Conservation (phyloP, 345 rosid species). For the Syzygium grande region DNA sequence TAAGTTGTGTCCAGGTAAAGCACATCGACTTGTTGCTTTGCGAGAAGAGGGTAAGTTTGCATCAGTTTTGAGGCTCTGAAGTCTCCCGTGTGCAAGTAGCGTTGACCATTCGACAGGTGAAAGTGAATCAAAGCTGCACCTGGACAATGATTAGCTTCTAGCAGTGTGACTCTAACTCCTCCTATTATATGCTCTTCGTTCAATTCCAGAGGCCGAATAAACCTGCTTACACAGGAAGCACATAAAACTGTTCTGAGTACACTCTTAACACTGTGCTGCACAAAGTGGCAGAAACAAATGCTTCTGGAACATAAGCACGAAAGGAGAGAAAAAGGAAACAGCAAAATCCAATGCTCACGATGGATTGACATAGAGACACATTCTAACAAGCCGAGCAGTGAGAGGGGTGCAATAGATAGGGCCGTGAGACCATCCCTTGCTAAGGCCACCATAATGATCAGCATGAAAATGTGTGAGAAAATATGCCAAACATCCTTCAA, state of each 20-base stretch:
- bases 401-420: slow-evolving; percentile 60
- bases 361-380: slow-evolving; percentile 48
- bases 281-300: neutral
- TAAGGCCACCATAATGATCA: slow-evolving; percentile 76
- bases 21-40: slow-evolving; percentile 38
- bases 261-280: neutral
- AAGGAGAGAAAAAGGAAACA: neutral
- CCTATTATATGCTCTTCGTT: slow-evolving; percentile 38
- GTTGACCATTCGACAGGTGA: slow-evolving; percentile 41
- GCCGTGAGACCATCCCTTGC: slow-evolving; percentile 65
- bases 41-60: slow-evolving; percentile 51
- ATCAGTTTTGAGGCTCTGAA: slow-evolving; percentile 65
- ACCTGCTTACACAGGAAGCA: slow-evolving; percentile 19
- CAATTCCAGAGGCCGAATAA: slow-evolving; percentile 46
- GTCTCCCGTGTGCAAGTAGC: slow-evolving; percentile 80
- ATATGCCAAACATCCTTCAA: slow-evolving; percentile 61
- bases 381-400: slow-evolving; percentile 55
- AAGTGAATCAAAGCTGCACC: slow-evolving; percentile 72
- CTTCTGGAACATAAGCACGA: neutral
- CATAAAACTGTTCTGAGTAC: neutral
- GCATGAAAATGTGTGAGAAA: slow-evolving; percentile 75
- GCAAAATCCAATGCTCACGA: slow-evolving; percentile 18
- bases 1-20: slow-evolving; percentile 77
- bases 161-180: slow-evolving; percentile 47
- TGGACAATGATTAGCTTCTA: slow-evolving; percentile 80